Evolutionary conservation across 192 early-diverging fungal genomes (phyloP).

Genomic region (Oehlia diaphana): DNA sequence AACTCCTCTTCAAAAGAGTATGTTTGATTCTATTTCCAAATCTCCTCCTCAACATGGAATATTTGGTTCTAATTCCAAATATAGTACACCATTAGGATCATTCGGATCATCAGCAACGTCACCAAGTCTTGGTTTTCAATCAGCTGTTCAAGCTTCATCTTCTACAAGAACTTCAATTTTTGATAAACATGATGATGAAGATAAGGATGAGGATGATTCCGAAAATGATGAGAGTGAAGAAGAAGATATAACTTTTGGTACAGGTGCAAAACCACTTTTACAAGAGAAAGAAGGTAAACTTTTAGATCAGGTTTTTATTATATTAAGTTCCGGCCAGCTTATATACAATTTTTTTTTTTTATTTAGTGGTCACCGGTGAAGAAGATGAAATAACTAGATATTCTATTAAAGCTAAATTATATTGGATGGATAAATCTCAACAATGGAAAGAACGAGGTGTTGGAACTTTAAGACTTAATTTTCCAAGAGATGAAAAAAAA

Average conservation of each 20-base stretch:
- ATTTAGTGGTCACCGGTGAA: conserved; percentile 42
- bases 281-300: conserved; percentile 13
- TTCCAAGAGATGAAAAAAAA: conserved; percentile 13
- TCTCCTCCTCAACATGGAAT: neutral
- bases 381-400: conserved; percentile 42
- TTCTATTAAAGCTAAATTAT: conserved; percentile 41
- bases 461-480: conserved; percentile 42
- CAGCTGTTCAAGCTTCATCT: neutral
- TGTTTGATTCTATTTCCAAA: neutral
- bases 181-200: neutral
- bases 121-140: neutral
- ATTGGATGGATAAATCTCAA: conserved; percentile 31
- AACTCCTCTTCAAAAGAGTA: neutral
- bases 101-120: neutral
- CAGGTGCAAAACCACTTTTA: neutral
- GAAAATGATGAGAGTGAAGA: conserved; percentile 7
- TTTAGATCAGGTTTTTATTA: too few species aligned
- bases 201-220: neutral
- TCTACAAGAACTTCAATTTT: neutral
- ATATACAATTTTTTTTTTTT: neutral
- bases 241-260: neutral
- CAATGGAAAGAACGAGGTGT: conserved; percentile 47
- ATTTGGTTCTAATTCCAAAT: conserved; percentile 10
- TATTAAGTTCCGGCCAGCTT: too few species aligned
- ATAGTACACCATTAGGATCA: neutral